Base-by-base conservation (phyloP, 1,284 basidiomycete species). In the Fomitopsis betulina region DNA sequence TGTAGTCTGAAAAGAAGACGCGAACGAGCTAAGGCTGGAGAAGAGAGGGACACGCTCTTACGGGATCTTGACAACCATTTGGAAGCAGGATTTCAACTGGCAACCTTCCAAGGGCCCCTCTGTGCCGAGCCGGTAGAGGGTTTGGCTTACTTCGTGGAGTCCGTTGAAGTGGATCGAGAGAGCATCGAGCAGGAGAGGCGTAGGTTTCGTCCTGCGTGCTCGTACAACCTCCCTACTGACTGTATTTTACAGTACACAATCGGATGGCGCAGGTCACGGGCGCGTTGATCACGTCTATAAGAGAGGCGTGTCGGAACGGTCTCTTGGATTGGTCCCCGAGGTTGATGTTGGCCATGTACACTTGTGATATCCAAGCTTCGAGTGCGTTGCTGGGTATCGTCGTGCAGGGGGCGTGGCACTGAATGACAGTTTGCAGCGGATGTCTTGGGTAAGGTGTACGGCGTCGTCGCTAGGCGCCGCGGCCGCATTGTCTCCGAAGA, bases 291-390 rank as follows among this genome's bases (percentile, higher is more conserved):
- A 93, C 96, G 17, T 83, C 87, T 7, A 86, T 95, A 45, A 84
- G 91, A 69, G 97, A 99, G 68, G 89, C 92, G 0, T 98, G 94
- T 69, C 83, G 91, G 59, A 87, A 86, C 62, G 95, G 91, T 0
- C 72, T 99, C 62, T 77, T 99, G 50, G 97, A 99, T 73, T 99
- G 97, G 97, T 97, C 94, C 8, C 97, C 97, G 17, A 83, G 97
- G 43, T 81, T 99, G 64, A 94, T 97, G 87, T 79, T 99, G 57
- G 97, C 97, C 1, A 98, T 98, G 94, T 99, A 99, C 75, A 90
- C 91, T 6, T 99, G 97, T 75, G 96, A 99, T 70, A 98, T 99
- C 61, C 97, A 98, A 76, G 94, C 96, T 1, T 95, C 96, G 9
- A 94, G 95, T 96, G 70, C 73, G 91, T 79, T 19, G 27, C 45